These are phyloP conservation scores for Paramecium primaurelia DNA, from an alignment of 73 alveolate genomes.

Conservation along the genomic window DNA sequence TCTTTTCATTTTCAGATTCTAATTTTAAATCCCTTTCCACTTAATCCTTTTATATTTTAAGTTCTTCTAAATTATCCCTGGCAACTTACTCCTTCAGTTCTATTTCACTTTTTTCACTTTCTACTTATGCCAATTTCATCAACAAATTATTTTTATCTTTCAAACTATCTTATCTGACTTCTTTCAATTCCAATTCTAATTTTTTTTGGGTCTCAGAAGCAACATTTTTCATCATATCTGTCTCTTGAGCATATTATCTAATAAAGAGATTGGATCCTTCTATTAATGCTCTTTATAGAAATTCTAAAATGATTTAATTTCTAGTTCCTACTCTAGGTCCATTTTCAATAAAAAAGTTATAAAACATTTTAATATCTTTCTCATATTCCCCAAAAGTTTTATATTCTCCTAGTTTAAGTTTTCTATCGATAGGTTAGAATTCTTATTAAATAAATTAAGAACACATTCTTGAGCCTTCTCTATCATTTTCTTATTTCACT, in stretches of 20 bases:
- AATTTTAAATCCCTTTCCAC: slow-evolving; percentile 72
- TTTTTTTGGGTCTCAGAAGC: slow-evolving; percentile 64
- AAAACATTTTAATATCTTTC: slow-evolving; percentile 74
- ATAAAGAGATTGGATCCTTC: slow-evolving; percentile 82
- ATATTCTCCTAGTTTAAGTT: slow-evolving; percentile 77
- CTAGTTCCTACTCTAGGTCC: slow-evolving; percentile 86
- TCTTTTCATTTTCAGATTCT: slow-evolving; percentile 68
- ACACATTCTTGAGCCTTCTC: slow-evolving; percentile 68
- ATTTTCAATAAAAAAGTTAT: slow-evolving; percentile 74
- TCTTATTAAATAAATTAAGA: slow-evolving; percentile 67
- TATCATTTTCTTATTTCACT: slow-evolving; percentile 76
- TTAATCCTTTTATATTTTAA: slow-evolving; percentile 75
- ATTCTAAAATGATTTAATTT: slow-evolving; percentile 73
- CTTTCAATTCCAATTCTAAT: slow-evolving; percentile 78
- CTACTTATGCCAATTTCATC: slow-evolving; percentile 61
- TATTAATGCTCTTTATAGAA: slow-evolving; percentile 61
- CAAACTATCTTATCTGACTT: slow-evolving; percentile 67
- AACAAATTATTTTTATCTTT: slow-evolving; percentile 64
- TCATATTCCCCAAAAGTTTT: slow-evolving; percentile 70
- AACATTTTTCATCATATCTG: slow-evolving; percentile 62
- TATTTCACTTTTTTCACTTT: slow-evolving; percentile 81
- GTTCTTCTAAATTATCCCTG: slow-evolving; percentile 70
- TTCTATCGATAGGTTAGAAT: slow-evolving; percentile 73
- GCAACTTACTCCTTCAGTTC: slow-evolving; percentile 76
- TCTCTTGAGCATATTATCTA: slow-evolving; percentile 63